A percentile compares a stretch with the other conserved stretches of the same genome.
Evolutionary conservation across 257 asterid species (phyloP).

Genomic region (Ajuga chamaepitys): DNA sequence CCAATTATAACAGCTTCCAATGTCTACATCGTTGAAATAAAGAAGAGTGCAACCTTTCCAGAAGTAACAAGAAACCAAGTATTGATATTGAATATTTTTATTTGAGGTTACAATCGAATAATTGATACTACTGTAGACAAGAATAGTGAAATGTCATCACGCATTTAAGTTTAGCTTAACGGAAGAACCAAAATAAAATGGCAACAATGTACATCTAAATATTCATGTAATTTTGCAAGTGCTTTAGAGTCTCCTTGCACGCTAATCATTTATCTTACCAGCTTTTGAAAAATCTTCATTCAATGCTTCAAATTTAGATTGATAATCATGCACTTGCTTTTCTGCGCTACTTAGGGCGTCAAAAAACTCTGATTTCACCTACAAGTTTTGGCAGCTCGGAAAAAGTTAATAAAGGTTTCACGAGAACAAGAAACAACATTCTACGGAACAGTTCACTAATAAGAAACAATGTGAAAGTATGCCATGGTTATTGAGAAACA

Average conservation of each 20-base stretch:
- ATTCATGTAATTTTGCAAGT: neutral
- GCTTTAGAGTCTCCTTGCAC: slow-evolving; percentile 1
- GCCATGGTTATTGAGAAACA: slow-evolving; percentile 4
- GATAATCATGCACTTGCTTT: slow-evolving; percentile 67
- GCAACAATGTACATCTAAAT: neutral
- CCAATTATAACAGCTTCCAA: neutral
- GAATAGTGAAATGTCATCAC: neutral
- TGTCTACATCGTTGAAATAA: neutral
- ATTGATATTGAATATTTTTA: neutral
- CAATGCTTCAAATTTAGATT: slow-evolving; percentile 55
- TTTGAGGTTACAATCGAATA: neutral
- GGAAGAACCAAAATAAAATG: neutral
- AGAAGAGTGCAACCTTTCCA: neutral
- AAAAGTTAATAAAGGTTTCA: neutral
- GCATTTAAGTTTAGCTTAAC: neutral
- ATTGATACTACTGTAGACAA: neutral
- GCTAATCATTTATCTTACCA: slow-evolving; percentile 39
- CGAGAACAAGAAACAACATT: neutral
- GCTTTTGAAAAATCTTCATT: slow-evolving; percentile 55
- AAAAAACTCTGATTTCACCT: slow-evolving; percentile 91
- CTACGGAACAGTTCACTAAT: neutral
- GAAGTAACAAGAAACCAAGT: neutral
- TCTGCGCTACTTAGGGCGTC: slow-evolving; percentile 96
- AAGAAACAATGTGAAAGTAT: slow-evolving; percentile 3
- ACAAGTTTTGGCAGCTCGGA: slow-evolving; percentile 13